These are phyloP conservation scores for Lactarius deliciosus DNA, from an alignment of 768 basidiomycete species.

Conservation along the genomic window DNA sequence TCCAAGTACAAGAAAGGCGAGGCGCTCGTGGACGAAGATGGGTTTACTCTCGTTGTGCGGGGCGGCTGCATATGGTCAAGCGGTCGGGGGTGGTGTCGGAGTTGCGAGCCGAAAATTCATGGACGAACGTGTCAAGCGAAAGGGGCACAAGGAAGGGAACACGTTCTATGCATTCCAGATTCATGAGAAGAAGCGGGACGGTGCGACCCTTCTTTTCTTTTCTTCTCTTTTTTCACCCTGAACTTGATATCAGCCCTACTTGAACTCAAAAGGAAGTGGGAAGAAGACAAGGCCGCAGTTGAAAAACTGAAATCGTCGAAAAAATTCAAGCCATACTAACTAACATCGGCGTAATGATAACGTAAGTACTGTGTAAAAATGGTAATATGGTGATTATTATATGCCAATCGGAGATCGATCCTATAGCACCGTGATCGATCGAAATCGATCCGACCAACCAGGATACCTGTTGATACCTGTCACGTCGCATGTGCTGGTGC, in stretches of 20 bases:
- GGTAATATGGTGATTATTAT: not conserved
- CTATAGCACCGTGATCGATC: not conserved
- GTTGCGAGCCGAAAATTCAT: constrained; percentile 62
- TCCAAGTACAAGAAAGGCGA: constrained; percentile 78
- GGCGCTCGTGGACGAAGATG: constrained; percentile 90
- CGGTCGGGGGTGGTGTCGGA: constrained; percentile 75
- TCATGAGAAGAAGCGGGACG: constrained; percentile 83
- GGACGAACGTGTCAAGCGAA: constrained; percentile 42
- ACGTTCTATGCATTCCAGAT: constrained; percentile 90
- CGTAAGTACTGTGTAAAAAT: not conserved
- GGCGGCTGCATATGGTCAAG: constrained; percentile 89
- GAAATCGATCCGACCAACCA: not conserved
- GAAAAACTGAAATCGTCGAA: constrained; percentile 76
- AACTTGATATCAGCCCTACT: constrained; percentile 45
- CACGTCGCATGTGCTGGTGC: too few relatives aligned
- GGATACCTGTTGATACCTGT: too few relatives aligned
- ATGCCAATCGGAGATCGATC: not conserved
- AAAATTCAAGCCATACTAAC: constrained; percentile 83
- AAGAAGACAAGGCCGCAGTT: constrained; percentile 84
- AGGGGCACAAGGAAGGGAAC: constrained; percentile 65
- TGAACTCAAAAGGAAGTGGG: constrained; percentile 74
- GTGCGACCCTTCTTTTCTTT: constrained; percentile 41
- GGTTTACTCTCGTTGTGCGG: constrained; percentile 91
- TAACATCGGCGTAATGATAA: not conserved
- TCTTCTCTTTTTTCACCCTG: constrained; percentile 13